These are phyloP conservation scores for Stevia rebaudiana DNA, from an alignment of 140 eudicot genomes.

Conservation along the genomic window DNA sequence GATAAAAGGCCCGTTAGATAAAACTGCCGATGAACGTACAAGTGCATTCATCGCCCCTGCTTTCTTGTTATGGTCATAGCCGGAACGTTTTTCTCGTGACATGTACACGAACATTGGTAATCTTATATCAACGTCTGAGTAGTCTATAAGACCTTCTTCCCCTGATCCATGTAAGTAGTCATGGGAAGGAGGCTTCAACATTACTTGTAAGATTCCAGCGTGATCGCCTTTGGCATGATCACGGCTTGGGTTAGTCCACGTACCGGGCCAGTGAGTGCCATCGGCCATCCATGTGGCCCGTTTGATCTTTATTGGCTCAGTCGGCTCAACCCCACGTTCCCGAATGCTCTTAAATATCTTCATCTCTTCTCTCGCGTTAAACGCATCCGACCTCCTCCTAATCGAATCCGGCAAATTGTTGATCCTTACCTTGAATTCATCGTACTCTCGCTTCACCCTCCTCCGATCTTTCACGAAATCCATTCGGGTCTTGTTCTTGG, in stretches of 20 bases:
- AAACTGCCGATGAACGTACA: constrained; percentile 50
- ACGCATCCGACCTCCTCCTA: constrained; percentile 54
- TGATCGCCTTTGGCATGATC: constrained; percentile 60
- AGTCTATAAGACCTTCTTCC: constrained; percentile 34
- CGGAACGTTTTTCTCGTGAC: constrained; percentile 54
- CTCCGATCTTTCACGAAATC: constrained; percentile 60
- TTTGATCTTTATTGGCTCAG: constrained; percentile 32
- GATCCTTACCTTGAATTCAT: constrained; percentile 56
- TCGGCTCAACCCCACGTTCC: constrained; percentile 42
- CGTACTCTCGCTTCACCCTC: constrained; percentile 53
- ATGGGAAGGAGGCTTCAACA: constrained; percentile 56
- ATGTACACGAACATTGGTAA: constrained; percentile 56
- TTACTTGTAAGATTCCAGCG: constrained; percentile 61
- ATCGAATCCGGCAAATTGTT: constrained; percentile 52
- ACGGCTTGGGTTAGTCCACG: constrained; percentile 37
- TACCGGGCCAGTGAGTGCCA: constrained; percentile 68
- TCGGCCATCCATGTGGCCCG: constrained; percentile 73
- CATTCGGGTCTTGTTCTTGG: constrained; percentile 34
- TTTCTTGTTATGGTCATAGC: constrained; percentile 64
- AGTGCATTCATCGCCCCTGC: constrained; percentile 72
- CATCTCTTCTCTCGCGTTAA: constrained; percentile 59
- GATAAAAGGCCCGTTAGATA: constrained; percentile 64
- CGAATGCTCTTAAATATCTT: constrained; percentile 34
- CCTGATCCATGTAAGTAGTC: constrained; percentile 35
- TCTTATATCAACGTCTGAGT: constrained; percentile 48